Evolutionary conservation across 805 yeast genomes (phyloP), one percentile per base, ranked within the genome.

Genomic region (Hanseniaspora thailandica): DNA sequence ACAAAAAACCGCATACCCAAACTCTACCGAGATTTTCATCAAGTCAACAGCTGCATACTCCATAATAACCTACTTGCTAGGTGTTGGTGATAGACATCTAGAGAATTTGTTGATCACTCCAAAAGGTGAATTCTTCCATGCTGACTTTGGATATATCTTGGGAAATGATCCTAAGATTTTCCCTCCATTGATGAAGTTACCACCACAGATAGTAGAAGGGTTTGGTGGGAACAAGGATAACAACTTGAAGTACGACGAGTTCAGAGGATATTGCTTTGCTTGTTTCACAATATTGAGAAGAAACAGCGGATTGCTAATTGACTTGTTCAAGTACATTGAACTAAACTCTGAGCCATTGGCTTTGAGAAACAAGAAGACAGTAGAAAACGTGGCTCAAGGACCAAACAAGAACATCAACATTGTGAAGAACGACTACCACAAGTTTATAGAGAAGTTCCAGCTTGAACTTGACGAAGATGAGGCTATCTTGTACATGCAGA

Each of bases 91-190:
- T 68, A 76, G 99, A 55, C 99, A 93, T 70, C 71, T 93, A 57
- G 99, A 93, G 63, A 93, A 93, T 62, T 69, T 93, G 57, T 72
- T 93, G 44, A 75, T 86, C 36, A 84, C 81, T 49, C 87, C 81
- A 57, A 84, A 90, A 75, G 82, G 94, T 1, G 86, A 81, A 60
- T 93, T 93, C 64, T 90, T 95, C 78, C 99, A 93, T 68, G 97
- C 96, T 1, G 99, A 93, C 68, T 93, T 86, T 66, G 99, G 99
- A 1, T 93, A 93, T 62, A 90, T 93, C 47, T 70, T 93, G 52
- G 99, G 99, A 0, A 82, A 89, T 51, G 99, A 93, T 66, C 99
- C 99, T 2, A 93, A 93, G 65, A 97, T 97, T 13, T 93, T 93
- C 69, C 97, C 99, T 13, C 99, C 99, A 1, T 74, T 90, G 69